Evolutionary conservation across 2,329 filamentous ascomycete genomes (phyloP).

Genomic region (Tolypocladium capitatum): DNA sequence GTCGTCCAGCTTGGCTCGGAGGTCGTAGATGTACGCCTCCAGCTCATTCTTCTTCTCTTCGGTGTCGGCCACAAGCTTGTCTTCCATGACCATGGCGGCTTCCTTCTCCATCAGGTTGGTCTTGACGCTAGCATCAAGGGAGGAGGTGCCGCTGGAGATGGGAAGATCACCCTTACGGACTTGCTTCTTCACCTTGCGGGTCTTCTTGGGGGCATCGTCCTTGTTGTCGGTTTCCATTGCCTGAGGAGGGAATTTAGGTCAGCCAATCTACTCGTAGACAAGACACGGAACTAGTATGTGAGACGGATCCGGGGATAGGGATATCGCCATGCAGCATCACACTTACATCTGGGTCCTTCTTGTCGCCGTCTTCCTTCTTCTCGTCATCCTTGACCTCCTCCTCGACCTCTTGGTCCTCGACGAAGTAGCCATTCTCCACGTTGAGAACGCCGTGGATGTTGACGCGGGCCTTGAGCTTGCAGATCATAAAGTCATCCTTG

Average conservation of each 20-base stretch:
- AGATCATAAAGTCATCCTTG: conserved; percentile 98
- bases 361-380: conserved; percentile 51
- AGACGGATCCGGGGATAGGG: too few species aligned
- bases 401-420: conserved; percentile 95
- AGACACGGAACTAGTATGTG: too few species aligned
- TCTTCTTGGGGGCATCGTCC: conserved; percentile 65
- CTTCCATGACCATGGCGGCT: conserved; percentile 85
- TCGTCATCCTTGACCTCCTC: conserved; percentile 73
- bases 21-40: conserved; percentile 92
- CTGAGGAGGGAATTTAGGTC: conserved; percentile 25
- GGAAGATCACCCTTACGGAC: conserved; percentile 93
- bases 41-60: conserved; percentile 99
- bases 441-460: conserved; percentile 96
- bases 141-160: conserved; percentile 69
- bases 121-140: conserved; percentile 59
- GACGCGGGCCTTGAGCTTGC: conserved; percentile 95
- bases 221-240: conserved; percentile 77
- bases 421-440: conserved; percentile 92
- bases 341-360: conserved; percentile 66
- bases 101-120: conserved; percentile 66
- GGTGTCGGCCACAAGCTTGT: conserved; percentile 95
- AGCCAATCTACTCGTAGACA: conserved; percentile 7
- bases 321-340: background rate
- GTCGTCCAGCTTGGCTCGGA: conserved; percentile 89
- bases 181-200: conserved; percentile 97